phyloP scores from a whole-genome alignment of 805 yeast species.

The Kodamaea sagamina region DNA sequence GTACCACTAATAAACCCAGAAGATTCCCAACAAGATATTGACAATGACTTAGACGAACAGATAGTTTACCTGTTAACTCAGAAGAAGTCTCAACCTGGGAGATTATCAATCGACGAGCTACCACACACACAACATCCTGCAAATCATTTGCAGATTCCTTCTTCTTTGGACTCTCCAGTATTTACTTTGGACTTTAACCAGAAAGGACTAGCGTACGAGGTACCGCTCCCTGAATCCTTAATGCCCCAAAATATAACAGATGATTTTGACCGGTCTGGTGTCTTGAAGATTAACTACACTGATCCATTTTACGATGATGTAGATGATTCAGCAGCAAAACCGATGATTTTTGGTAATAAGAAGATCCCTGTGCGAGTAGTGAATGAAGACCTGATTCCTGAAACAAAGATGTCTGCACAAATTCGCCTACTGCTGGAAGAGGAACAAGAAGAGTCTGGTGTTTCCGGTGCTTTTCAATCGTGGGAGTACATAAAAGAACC shows the following conservation, averaged over 20 bases:
- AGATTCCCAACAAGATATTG: constrained; percentile 15
- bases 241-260: constrained; percentile 17
- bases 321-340: constrained; percentile 52
- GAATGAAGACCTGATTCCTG: constrained; percentile 12
- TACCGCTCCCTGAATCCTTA: constrained; percentile 21
- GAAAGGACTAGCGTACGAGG: constrained; percentile 22
- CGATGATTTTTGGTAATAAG: constrained; percentile 69
- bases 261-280: constrained; percentile 45
- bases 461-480: constrained; percentile 1
- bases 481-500: constrained; percentile 53
- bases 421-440: constrained; percentile 6
- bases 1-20: constrained; percentile 12
- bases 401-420: constrained; percentile 11
- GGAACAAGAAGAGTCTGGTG: background rate
- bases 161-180: constrained; percentile 15
- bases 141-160: constrained; percentile 17
- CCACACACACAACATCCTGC: background rate
- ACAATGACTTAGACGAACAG: constrained; percentile 20
- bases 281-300: constrained; percentile 53
- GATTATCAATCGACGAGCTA: background rate
- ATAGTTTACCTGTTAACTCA: constrained; percentile 26
- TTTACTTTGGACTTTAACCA: background rate
- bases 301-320: constrained; percentile 65
- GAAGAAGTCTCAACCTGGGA: constrained; percentile 9
- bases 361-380: constrained; percentile 47